A percentile compares a stretch with the other conserved stretches of the same genome.
phyloP scores from a whole-genome alignment of 139 green algal genomes.

The Coelastrella sp. region DNA sequence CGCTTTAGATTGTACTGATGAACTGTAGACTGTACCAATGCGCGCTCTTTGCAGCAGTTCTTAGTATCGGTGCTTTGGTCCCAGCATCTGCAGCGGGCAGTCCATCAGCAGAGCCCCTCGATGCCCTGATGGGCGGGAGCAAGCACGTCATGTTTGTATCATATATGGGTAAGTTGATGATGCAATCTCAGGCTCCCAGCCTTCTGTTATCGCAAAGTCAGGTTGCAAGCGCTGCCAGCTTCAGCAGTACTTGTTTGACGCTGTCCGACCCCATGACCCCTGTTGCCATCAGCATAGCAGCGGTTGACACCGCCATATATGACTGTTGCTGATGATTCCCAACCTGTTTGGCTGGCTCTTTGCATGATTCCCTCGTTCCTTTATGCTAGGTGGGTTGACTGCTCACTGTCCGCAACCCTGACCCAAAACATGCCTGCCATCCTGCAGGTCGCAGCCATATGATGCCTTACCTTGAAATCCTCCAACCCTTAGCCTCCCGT shows the following conservation, averaged over 20 bases:
- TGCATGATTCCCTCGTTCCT: too few species aligned
- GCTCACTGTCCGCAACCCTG: neutral
- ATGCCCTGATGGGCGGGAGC: neutral
- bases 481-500: conserved; percentile 7
- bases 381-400: too few species aligned
- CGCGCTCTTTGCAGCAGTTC: neutral
- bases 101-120: neutral
- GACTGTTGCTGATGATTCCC: too few species aligned
- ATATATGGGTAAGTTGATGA: neutral
- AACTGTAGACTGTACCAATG: neutral
- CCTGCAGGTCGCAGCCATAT: conserved; percentile 38
- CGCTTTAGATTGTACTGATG: too few species aligned
- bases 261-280: too few species aligned
- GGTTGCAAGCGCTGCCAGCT: neutral
- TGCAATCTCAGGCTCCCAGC: too few species aligned
- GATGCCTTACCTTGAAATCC: conserved; percentile 32
- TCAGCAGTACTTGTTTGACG: neutral
- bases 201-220: neutral
- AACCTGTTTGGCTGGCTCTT: too few species aligned
- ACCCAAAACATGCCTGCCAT: neutral
- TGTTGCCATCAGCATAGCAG: too few species aligned
- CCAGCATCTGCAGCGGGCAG: neutral
- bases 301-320: too few species aligned
- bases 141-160: conserved; percentile 32
- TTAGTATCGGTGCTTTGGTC: neutral